Evolutionary conservation across 2,329 filamentous ascomycete genomes (phyloP), one percentile per base, ranked within the genome.

Genomic region (Paecilomyces sp.): DNA sequence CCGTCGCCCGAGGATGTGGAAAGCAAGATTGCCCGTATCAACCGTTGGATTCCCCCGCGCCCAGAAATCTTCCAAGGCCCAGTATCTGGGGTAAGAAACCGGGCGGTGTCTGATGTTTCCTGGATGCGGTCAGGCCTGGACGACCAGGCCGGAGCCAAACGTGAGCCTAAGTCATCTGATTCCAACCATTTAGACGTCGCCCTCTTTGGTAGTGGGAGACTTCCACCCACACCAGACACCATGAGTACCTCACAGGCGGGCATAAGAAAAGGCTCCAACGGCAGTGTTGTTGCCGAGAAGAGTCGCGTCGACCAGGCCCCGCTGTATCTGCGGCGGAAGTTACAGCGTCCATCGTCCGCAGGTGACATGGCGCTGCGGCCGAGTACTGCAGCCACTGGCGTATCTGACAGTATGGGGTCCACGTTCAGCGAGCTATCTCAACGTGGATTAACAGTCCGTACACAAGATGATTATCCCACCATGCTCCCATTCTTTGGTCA

Each of bases 161-260:
- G 64, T 34, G 66, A 67, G 28, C 63, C 67, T 5, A 62, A 59
- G 36, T 8, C 18, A 5, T 60, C 54, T 34, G 68, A 62, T 50
- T 36, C 61, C 36, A 66, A 67, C 18, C 66, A 65, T 18, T 55
- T 70, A 34, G 71, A 74, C 28, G 65, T 65, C 24, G 61, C 63
- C 13, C 61, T 75, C 1, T 77, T 76, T 57, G 73, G 67, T 2
- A 67, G 69, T 4, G 63, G 68, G 11, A 70, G 67, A 15, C 66
- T 77, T 3, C 75, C 75, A 22, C 75, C 75, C 12, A 77, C 75
- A 1, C 75, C 75, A 2, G 75, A 77, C 57, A 77, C 75, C 1
- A 77, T 77, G 75, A 76, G 72, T 54, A 77, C 74, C 2, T 71
- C 72, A 54, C 67, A 71, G 56, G 69, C 68, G 24, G 65, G 65